Base-by-base conservation (phyloP, 768 basidiomycete species). In the Coprinopsis cinerea region DNA sequence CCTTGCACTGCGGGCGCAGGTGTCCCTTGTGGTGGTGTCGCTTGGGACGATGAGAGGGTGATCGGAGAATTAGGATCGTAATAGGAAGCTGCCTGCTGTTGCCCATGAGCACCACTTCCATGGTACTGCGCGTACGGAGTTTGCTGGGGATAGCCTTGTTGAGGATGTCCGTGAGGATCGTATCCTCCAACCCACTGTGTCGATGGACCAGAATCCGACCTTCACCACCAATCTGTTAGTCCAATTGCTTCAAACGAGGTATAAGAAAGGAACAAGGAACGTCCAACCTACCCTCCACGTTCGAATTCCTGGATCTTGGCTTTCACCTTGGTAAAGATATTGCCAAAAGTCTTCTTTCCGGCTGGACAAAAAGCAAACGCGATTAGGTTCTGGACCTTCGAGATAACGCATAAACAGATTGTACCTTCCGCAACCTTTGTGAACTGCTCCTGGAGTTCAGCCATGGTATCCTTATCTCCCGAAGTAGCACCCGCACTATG, bases 291-390 rank as follows among this genome's bases (percentile, higher is more conserved):
- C 71, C 65, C 64, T 14, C 70, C 68, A 58, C 82, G 79, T 32
- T 91, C 88, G 53, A 81, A 81, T 57, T 91, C 90, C 58, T 86
- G 83, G 51, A 91, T 81, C 75, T 91, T 92, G 4, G 87, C 81
- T 60, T 81, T 90, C 41, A 90, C 86, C 62, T 85, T 91, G 27
- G 79, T 80, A 34, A 91, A 73, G 23, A 92, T 62, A 7, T 69
- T 75, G 41, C 76, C 81, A 63, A 92, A 78, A 0, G 88, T 91
- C 66, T 82, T 86, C 69, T 87, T 90, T 2, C 89, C 88, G 47
- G 76, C 85, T 87, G 51, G 9, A n/a, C 44, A 20, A 17, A 17
- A 17, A 24, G n/a, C 1, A 22, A 40, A 13, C 49, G 27, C 7
- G 32, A 45, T 44, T 39, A 46, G 40, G 14, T 25, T 39, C 13